A percentile compares a stretch with the other conserved stretches of the same genome.
phyloP scores from a whole-genome alignment of 495 filamentous ascomycete species.

The Xylaria intraflava region DNA sequence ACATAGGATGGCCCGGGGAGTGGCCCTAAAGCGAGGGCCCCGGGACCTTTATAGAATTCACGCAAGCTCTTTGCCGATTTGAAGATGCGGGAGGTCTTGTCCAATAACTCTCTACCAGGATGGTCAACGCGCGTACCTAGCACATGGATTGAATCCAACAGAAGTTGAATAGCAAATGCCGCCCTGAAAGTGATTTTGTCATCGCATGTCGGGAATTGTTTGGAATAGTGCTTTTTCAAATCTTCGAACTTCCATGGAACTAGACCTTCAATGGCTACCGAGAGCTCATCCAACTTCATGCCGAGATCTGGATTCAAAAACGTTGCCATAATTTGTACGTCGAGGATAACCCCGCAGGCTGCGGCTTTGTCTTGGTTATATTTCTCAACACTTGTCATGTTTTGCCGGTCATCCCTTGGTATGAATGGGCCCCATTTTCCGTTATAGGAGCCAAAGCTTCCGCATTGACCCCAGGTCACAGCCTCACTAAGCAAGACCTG shows the following conservation, averaged over 20 bases:
- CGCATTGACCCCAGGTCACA: neutral
- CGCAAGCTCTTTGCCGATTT: neutral
- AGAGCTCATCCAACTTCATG: neutral
- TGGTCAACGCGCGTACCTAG: neutral
- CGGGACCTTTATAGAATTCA: neutral
- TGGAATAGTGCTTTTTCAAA: neutral
- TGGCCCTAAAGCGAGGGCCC: neutral
- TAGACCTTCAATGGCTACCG: neutral
- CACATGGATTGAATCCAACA: neutral
- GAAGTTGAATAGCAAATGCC: neutral
- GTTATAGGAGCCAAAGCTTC: neutral
- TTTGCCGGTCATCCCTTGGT: neutral
- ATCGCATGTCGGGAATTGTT: neutral
- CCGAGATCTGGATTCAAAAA: neutral
- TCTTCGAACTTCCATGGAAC: neutral
- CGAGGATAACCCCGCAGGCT: neutral
- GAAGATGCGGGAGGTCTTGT: neutral
- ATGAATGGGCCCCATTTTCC: neutral
- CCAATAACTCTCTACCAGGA: neutral
- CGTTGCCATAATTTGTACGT: neutral
- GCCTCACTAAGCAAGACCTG: neutral
- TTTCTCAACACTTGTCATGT: neutral
- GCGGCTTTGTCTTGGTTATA: neutral
- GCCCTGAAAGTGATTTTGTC: neutral
- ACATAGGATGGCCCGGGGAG: neutral